phyloP scores from a whole-genome alignment of 2,329 filamentous ascomycete genomes.

The Aspergillus sp. region DNA sequence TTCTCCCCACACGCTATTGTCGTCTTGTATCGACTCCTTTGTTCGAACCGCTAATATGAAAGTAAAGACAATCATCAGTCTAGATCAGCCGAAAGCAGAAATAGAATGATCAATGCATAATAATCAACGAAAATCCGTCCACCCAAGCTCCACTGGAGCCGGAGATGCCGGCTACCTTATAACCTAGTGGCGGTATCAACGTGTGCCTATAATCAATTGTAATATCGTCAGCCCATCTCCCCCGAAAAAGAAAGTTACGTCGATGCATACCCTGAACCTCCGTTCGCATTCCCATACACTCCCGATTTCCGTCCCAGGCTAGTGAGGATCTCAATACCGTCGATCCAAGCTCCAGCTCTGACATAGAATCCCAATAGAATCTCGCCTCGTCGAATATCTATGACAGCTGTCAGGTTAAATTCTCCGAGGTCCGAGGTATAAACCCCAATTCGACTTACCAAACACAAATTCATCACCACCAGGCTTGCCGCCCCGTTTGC shows the following conservation, averaged over 20 bases:
- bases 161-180: conserved; percentile 78
- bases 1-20: neutral
- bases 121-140: conserved; percentile 78
- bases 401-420: conserved; percentile 13
- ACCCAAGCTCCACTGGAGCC: conserved; percentile 76
- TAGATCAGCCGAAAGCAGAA: conserved; percentile 3
- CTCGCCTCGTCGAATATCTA: conserved; percentile 78
- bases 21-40: neutral
- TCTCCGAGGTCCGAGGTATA: conserved; percentile 2
- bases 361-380: conserved; percentile 81
- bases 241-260: neutral
- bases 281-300: conserved; percentile 72
- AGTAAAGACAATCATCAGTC: too few species aligned
- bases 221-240: conserved; percentile 7
- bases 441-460: conserved; percentile 46
- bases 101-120: conserved; percentile 52
- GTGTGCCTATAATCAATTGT: conserved; percentile 56
- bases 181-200: conserved; percentile 81
- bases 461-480: conserved; percentile 70
- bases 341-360: conserved; percentile 71
- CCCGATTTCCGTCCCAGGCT: conserved; percentile 79
- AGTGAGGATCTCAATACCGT: conserved; percentile 84
- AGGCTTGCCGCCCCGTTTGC: conserved; percentile 65
- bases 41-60: too few species aligned
- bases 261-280: conserved; percentile 69